Evolutionary conservation across 441 rosid genomes (phyloP).

Genomic region (Iberis amara): DNA sequence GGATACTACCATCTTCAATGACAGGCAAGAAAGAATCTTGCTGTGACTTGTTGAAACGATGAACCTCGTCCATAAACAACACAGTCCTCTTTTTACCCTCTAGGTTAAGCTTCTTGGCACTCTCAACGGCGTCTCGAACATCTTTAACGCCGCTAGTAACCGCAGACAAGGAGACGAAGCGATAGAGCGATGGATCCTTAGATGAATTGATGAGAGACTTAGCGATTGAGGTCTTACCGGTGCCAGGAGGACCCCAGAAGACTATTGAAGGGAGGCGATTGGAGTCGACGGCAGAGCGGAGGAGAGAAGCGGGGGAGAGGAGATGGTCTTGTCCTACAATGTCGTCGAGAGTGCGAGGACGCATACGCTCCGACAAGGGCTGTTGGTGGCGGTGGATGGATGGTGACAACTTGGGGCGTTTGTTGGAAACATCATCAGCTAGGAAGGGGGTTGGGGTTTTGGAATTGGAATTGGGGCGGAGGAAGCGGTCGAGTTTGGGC

Average conservation of each 20-base stretch:
- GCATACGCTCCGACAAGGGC: slow-evolving; percentile 79
- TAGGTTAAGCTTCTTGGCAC: slow-evolving; percentile 44
- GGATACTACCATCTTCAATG: slow-evolving; percentile 77
- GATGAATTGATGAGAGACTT: slow-evolving; percentile 53
- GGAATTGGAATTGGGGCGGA: slow-evolving; percentile 12
- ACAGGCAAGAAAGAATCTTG: slow-evolving; percentile 86
- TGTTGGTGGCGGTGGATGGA: slow-evolving; percentile 23
- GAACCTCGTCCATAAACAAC: slow-evolving; percentile 78
- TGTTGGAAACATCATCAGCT: slow-evolving; percentile 7
- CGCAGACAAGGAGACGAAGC: slow-evolving; percentile 60
- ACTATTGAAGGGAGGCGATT: slow-evolving; percentile 62
- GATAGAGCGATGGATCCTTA: slow-evolving; percentile 35
- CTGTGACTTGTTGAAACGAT: slow-evolving; percentile 74
- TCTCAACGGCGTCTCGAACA: slow-evolving; percentile 66
- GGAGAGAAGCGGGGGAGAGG: slow-evolving; percentile 43
- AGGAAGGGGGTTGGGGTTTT: slow-evolving; percentile 7
- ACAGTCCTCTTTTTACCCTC: slow-evolving; percentile 49
- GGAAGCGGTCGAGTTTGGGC: slow-evolving; percentile 32
- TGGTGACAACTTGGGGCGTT: slow-evolving; percentile 26
- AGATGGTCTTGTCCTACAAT: slow-evolving; percentile 72
- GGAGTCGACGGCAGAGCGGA: slow-evolving; percentile 50
- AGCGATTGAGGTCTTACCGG: slow-evolving; percentile 79
- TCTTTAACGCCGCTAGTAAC: slow-evolving; percentile 77
- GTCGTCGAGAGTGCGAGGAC: slow-evolving; percentile 55
- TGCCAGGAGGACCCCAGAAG: slow-evolving; percentile 84